These are phyloP conservation scores for Anisodus acutangulus DNA, from an alignment of 257 asterid genomes.

Conservation along the genomic window DNA sequence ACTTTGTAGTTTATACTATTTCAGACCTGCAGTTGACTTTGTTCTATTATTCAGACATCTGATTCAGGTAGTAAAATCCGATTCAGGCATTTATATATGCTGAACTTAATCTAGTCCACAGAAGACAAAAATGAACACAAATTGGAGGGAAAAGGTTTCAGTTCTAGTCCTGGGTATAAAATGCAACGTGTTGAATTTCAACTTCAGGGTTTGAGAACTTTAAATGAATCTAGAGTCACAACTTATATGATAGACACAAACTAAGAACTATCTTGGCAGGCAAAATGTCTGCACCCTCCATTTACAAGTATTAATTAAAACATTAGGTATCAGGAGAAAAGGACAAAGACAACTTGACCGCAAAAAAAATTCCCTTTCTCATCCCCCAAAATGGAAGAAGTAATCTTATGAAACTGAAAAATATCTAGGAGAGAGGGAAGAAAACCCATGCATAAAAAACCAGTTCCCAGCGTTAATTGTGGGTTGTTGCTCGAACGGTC, in stretches of 20 bases:
- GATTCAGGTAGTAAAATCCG: not conserved
- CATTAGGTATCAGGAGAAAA: not conserved
- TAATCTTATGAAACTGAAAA: not conserved
- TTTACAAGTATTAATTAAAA: not conserved
- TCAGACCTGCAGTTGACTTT: not conserved
- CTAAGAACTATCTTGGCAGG: not conserved
- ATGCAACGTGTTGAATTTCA: not conserved
- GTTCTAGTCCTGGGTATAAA: not conserved
- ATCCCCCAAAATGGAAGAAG: not conserved
- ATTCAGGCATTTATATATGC: not conserved
- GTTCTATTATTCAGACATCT: slow-evolving; percentile 19
- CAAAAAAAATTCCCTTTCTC: not conserved
- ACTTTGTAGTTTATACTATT: not conserved
- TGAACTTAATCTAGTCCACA: not conserved
- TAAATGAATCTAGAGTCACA: not conserved
- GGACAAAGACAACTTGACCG: slow-evolving; percentile 17
- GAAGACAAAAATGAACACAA: not conserved
- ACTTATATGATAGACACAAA: not conserved
- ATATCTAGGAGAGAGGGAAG: slow-evolving; percentile 2
- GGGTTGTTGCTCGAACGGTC: not conserved
- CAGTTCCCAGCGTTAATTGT: not conserved
- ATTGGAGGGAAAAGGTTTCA: slow-evolving; percentile 16
- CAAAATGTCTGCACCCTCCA: not conserved
- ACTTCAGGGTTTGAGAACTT: not conserved
- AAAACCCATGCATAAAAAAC: not conserved